Evolutionary conservation across 2,329 filamentous ascomycete genomes (phyloP), one percentile per base, ranked within the genome.

Genomic region (Sporothrix euskadiensis): DNA sequence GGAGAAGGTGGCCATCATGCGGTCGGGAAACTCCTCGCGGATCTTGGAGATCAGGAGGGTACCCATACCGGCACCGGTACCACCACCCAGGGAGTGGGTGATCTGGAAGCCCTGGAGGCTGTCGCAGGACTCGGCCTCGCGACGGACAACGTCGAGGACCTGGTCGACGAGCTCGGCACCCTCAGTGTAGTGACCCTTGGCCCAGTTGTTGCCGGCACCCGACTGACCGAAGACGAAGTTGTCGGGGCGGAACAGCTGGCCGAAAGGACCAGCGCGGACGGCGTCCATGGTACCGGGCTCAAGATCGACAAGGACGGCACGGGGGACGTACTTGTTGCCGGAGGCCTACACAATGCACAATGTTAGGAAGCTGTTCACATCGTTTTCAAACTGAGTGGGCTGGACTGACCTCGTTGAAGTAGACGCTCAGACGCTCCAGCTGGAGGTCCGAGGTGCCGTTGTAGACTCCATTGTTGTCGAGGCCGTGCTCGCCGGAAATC

Each of bases 21-120:
- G 94, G 89, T 99, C 96, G 83, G 96, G 96, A 88, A 98, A 98
- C 88, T 98, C 96, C 88, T 99, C 96, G 81, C 96, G 96, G 85
- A 98, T 98, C 93, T 99, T 99, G 88, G 94, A 98, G 90, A 98
- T 98, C 84, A 99, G 87, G 81, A 99, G 91, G 75, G 96, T 99
- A 88, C 96, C 96, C 96, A 99, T 99, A 92, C 96, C 96, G 81
- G 96, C 95, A 94, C 96, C 96, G 81, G 96, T 99, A 91, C 96
- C 96, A 92, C 96, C 96, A 91, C 96, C 96, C 78, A 98, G 94
- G 72, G 96, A 98, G 92, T 99, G 96, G 83, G 96, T 99, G 88
- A 99, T 98, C n/a, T 99, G 96, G 92, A 99, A 99, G 84, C 96
- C 96, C 88, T 99, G 96, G 77, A 99, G 94, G 90, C 94, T 98